A percentile compares a stretch with the other conserved stretches of the same genome.
phyloP scores from a whole-genome alignment of 768 basidiomycete species.

The Termitomyces sp. region DNA sequence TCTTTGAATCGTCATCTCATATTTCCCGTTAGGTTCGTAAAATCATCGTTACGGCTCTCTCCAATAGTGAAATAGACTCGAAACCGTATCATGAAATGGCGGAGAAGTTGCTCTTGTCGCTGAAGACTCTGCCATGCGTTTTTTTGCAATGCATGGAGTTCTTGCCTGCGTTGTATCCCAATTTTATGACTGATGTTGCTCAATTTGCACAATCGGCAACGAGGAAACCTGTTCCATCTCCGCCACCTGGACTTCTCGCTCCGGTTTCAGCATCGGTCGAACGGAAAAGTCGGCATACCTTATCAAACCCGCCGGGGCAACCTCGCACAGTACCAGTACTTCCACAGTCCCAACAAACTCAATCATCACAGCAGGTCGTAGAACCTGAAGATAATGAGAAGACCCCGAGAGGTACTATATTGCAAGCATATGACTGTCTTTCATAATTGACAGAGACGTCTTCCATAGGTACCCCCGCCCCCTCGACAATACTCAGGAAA shows the following conservation, averaged over 20 bases:
- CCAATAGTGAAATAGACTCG: conserved; percentile 5
- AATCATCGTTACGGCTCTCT: conserved; percentile 5
- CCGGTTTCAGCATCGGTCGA: neutral
- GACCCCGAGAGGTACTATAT: neutral
- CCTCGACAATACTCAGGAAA: neutral
- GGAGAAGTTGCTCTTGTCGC: neutral
- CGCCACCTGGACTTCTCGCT: neutral
- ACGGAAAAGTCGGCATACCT: neutral
- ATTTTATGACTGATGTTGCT: neutral
- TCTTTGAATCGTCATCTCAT: neutral
- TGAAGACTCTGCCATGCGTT: conserved; percentile 5
- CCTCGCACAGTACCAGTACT: neutral
- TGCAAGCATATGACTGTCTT: neutral
- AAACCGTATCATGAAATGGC: neutral
- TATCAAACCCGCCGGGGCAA: neutral
- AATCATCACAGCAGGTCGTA: neutral
- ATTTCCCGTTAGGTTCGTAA: conserved; percentile 3
- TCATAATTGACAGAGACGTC: neutral
- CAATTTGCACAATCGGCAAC: neutral
- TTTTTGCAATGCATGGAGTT: conserved; percentile 8
- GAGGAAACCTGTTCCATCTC: neutral
- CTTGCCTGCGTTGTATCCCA: neutral
- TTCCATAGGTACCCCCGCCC: neutral
- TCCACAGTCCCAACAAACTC: neutral
- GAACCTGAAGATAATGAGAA: no score